Evolutionary conservation across 257 asterid species (phyloP), one percentile per base, ranked within the genome.

Genomic region (Lavandula angustifolia): DNA sequence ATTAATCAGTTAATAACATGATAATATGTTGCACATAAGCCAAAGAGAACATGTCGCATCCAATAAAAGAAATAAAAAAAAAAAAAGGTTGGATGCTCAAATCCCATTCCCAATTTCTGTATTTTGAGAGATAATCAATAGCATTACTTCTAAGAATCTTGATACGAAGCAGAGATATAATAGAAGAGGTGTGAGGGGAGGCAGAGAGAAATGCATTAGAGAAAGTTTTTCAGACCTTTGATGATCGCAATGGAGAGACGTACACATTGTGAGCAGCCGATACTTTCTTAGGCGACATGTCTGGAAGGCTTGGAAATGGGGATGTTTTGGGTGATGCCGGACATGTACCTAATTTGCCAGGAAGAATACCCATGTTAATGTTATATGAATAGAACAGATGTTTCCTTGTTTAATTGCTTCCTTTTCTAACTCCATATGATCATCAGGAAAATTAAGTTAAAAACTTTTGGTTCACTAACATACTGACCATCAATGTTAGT

Each of bases 281-380:
- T 68, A 94, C 98, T 86, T 94, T 94, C 90, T 88, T 90, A 0
- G 98, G 99, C 9, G 99, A 94, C 99, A 94, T 90, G 82, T 94
- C 99, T 10, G 99, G 99, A 33, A 94, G 91, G 78, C 77, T 85
- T 65, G 99, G 98, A 80, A 94, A 94, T 6, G 86, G 64, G 53
- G 96, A 86, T 46, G 95, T 37, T 76, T 66, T 90, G 8, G 98
- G 99, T 67, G 99, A 90, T 55, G 91, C 73, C 51, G 95, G 95
- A 57, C 75, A 73, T 72, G 71, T 82, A 68, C 95, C 99, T 87
- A 73, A 52, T 72, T 47, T 54, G 46, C 34, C 66, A 72, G 34
- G 47, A 61, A 44, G 3, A 17, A 42, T 14, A 50, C 44, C 27
- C 38, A 61, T 33, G 58, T 62, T 61, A 62, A 57, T 42, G 49